These are phyloP conservation scores for Rhizopogon rudus DNA, from an alignment of 768 basidiomycete genomes.

Conservation along the genomic window DNA sequence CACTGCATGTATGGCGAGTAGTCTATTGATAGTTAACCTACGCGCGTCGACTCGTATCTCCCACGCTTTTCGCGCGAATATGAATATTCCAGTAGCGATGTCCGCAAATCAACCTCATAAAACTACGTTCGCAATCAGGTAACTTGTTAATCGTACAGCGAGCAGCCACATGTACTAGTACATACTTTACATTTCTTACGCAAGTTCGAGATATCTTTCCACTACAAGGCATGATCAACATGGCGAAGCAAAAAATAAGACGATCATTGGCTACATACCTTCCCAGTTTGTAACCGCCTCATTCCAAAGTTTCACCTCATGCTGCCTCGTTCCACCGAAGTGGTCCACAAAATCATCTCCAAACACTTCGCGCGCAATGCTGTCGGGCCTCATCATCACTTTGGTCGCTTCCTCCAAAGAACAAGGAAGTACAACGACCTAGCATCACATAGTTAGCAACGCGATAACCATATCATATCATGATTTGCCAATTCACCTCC, in stretches of 20 bases:
- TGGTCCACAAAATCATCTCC: constrained; percentile 93
- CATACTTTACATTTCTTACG: constrained; percentile 27
- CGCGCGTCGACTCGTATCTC: too few species aligned
- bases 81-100: too few species aligned
- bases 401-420: constrained; percentile 77
- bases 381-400: constrained; percentile 71
- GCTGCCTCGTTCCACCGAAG: constrained; percentile 90
- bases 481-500: constrained; percentile 41
- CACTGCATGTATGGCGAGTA: too few species aligned
- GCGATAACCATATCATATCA: background rate
- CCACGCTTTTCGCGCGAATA: too few species aligned
- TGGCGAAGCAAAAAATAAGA: background rate
- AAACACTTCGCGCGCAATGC: constrained; percentile 83
- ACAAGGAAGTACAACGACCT: constrained; percentile 73
- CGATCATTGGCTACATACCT: constrained; percentile 41
- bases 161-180: background rate
- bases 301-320: constrained; percentile 85
- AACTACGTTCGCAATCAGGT: background rate
- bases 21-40: too few species aligned
- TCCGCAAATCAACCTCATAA: too few species aligned
- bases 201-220: constrained; percentile 83
- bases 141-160: background rate
- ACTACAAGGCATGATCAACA: constrained; percentile 38
- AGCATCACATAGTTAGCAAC: background rate
- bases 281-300: constrained; percentile 94